Evolutionary conservation across 441 rosid genomes (phyloP).

Genomic region (Populus trichocarpa): DNA sequence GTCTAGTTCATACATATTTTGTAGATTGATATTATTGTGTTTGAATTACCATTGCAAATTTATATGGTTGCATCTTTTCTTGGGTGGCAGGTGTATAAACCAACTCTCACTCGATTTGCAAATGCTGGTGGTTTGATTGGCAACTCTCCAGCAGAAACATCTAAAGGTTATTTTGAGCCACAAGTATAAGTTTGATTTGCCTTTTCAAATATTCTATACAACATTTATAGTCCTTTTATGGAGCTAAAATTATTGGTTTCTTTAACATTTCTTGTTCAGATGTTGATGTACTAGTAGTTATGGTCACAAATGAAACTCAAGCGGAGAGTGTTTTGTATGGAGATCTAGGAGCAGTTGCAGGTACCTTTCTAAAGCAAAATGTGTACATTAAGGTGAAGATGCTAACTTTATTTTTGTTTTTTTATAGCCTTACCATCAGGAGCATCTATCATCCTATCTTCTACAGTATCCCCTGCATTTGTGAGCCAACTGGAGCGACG

Average conservation of each 20-base stretch:
- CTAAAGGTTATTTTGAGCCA: slow-evolving; percentile 56
- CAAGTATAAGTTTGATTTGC: slow-evolving; percentile 5
- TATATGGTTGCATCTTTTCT: slow-evolving; percentile 13
- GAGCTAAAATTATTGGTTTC: background rate
- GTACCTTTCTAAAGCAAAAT: slow-evolving; percentile 32
- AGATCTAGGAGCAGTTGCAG: slow-evolving; percentile 78
- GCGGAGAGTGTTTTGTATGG: slow-evolving; percentile 84
- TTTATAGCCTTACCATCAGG: slow-evolving; percentile 72
- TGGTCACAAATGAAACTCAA: slow-evolving; percentile 95
- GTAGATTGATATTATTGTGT: background rate
- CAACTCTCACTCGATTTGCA: slow-evolving; percentile 66
- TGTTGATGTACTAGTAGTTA: slow-evolving; percentile 79
- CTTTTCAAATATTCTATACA: background rate
- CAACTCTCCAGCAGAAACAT: slow-evolving; percentile 72
- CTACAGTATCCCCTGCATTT: slow-evolving; percentile 90
- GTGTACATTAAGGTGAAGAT: slow-evolving; percentile 11
- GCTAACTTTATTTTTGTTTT: slow-evolving; percentile 25
- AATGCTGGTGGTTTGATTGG: slow-evolving; percentile 75
- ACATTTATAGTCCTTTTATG: background rate
- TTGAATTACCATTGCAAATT: slow-evolving; percentile 5
- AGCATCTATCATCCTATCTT: slow-evolving; percentile 73
- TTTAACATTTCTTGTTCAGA: slow-evolving; percentile 41
- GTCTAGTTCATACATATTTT: background rate
- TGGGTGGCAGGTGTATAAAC: slow-evolving; percentile 77
- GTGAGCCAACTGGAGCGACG: slow-evolving; percentile 74